Base-by-base conservation (phyloP, 345 rosid genomes). In the Cardamine chenopodiifolia region DNA sequence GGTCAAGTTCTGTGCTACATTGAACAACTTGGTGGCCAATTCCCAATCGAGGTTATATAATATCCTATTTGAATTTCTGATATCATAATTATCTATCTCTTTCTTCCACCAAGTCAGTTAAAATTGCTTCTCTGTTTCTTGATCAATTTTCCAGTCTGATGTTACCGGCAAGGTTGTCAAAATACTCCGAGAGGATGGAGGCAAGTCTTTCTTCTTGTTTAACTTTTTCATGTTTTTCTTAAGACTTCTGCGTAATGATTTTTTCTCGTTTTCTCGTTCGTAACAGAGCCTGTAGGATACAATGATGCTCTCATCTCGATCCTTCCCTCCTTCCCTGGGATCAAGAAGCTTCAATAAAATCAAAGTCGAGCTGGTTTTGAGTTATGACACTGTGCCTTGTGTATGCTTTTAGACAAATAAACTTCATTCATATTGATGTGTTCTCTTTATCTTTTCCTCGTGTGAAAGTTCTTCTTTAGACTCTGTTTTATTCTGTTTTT, bases 301-400 rank as follows among this genome's bases (percentile, higher is more conserved):
- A 87, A 88, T 9, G 98, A 94, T 79, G 86, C 93, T 49, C 96
- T 91, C 56, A 78, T 94, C 13, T 85, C 89, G 13, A 81, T 94
- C 79, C 92, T 91, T 55, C 97, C 97, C 5, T 91, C 96, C 3
- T 88, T 91, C 76, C 95, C 96, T 11, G 96, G 93, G 71, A 90
- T 94, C 75, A 94, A 94, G 92, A 86, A 86, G 86, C 96, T 91
- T 64, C 87, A 83, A 77, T 91, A 85, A 72, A 62, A 22, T 44
- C 29, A 22, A 18, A 53, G 22, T 32, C 23, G 6, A 71, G 37
- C 72, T 71, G 12, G 72, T 64, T 77, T 70, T 62, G 61, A 44
- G 66, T 76, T 34, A n/a, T 26, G 67, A 52, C 54, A 76, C 31
- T 52, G 58, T 62, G 25, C 53, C 44, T 45, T 76, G 60, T 70